Evolutionary conservation across 2,329 filamentous ascomycete genomes (phyloP).

Genomic region (Microascus cirrosus): DNA sequence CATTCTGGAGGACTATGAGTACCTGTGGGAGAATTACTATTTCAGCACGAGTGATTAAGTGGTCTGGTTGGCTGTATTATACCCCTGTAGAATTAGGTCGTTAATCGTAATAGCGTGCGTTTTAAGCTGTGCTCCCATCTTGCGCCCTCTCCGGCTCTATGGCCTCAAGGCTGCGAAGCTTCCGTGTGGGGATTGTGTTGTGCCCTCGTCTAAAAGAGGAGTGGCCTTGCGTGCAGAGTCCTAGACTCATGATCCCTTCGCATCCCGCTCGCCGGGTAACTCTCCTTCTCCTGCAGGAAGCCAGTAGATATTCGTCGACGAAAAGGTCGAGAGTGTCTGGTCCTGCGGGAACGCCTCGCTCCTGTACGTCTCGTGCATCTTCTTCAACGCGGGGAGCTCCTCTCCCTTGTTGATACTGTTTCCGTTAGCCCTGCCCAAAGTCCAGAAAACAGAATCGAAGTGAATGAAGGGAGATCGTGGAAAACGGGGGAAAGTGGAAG

Average conservation of each 20-base stretch:
- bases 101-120: neutral
- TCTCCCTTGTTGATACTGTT: conserved; percentile 6
- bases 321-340: conserved; percentile 24
- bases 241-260: no score
- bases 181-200: no score
- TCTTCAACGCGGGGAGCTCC: conserved; percentile 19
- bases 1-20: conserved; percentile 92
- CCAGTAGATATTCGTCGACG: conserved; percentile 29
- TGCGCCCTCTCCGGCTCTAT: neutral
- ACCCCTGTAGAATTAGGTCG: neutral
- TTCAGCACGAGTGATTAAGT: conserved; percentile 51
- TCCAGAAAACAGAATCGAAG: neutral
- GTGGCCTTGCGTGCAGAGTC: no score
- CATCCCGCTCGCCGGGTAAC: no score
- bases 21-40: conserved; percentile 96
- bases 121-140: neutral
- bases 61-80: neutral
- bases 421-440: neutral
- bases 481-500: no score
- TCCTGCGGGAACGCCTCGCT: conserved; percentile 25
- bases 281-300: no score
- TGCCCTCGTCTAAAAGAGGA: no score
- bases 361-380: conserved; percentile 19
- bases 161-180: no score
- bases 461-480: neutral